Conservation (phyloP, 257 asterid species). For the Capsicum chinense region DNA sequence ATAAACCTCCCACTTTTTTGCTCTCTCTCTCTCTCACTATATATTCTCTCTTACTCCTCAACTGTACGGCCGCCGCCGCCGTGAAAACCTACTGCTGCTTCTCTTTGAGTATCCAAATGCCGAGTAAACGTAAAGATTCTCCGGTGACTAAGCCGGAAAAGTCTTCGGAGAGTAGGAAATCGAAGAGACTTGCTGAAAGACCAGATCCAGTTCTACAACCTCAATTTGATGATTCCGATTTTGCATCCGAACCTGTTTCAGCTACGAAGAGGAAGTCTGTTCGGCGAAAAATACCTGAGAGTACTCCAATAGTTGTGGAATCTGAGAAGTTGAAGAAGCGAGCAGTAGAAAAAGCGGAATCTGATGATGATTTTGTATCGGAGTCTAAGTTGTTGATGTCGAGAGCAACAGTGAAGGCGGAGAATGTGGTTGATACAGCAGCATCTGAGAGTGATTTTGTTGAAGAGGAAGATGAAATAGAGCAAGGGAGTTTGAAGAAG, state of each 20-base stretch:
- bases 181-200: conserved; percentile 11
- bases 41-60: not conserved
- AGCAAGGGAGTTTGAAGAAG: not conserved
- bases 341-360: not conserved
- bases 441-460: conserved; percentile 29
- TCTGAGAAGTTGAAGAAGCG: not conserved
- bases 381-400: not conserved
- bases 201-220: too few relatives aligned
- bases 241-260: too few relatives aligned
- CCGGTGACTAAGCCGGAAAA: not conserved
- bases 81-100: not conserved
- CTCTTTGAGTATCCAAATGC: not conserved
- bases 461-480: conserved; percentile 28
- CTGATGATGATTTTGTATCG: not conserved
- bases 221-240: too few relatives aligned
- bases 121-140: conserved; percentile 29
- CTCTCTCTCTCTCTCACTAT: not conserved
- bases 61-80: not conserved
- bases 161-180: conserved; percentile 5
- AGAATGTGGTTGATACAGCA: not conserved
- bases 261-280: too few relatives aligned
- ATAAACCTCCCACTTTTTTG: not conserved
- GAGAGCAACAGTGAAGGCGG: not conserved
- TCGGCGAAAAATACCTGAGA: too few relatives aligned
- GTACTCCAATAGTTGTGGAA: too few relatives aligned